Evolutionary conservation across 352 stramenopile genomes (phyloP).

Genomic region (Globisporangium acanthophoron): DNA sequence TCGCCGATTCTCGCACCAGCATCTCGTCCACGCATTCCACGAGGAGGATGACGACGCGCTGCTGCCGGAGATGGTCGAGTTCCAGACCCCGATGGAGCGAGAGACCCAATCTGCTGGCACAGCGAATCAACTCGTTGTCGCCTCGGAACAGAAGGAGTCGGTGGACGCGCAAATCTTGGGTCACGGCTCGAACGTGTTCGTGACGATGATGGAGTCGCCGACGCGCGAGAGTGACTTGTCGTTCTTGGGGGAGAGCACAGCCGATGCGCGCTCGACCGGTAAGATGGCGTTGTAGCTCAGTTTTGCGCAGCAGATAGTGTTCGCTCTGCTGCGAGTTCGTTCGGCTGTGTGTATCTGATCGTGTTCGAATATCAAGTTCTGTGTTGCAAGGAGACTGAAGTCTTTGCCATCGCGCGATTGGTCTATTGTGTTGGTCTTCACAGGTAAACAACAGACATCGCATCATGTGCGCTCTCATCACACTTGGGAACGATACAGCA

Average conservation of each 20-base stretch:
- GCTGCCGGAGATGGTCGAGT: constrained; percentile 12
- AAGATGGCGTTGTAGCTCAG: neutral
- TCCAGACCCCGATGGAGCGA: constrained; percentile 10
- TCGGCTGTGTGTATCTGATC: too few species aligned
- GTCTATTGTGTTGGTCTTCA: too few species aligned
- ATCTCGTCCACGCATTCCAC: neutral
- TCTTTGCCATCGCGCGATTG: too few species aligned
- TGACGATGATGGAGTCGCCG: constrained; percentile 14
- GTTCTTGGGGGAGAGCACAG: neutral
- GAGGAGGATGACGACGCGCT: constrained; percentile 9
- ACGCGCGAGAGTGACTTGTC: constrained; percentile 5
- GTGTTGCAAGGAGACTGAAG: too few species aligned
- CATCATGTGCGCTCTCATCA: too few species aligned
- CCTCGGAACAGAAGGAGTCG: neutral
- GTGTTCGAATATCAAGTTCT: too few species aligned
- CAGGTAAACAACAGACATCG: too few species aligned
- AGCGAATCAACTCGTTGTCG: neutral
- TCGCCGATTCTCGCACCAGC: neutral
- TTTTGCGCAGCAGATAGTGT: neutral
- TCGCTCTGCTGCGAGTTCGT: too few species aligned
- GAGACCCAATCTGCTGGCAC: neutral
- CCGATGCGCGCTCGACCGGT: too few species aligned
- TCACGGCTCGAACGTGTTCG: constrained; percentile 14
- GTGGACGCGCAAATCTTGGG: neutral
- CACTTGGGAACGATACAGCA: too few species aligned